phyloP scores from a whole-genome alignment of 2,329 filamentous ascomycete species.

The Periconia sp. region DNA sequence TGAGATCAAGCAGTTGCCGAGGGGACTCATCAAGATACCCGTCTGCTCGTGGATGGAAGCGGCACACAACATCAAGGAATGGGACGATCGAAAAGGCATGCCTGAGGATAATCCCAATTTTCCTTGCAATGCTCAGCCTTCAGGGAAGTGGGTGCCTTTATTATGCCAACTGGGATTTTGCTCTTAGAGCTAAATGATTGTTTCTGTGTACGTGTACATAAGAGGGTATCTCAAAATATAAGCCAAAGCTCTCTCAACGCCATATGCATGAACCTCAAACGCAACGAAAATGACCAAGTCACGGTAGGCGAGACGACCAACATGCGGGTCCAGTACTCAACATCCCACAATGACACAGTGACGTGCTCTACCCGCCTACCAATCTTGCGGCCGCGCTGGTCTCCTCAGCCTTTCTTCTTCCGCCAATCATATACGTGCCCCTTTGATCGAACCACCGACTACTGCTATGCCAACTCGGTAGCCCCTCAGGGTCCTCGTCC shows the following conservation, averaged over 20 bases:
- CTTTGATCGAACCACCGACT: conserved; percentile 38
- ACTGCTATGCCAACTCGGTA: conserved; percentile 43
- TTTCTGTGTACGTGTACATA: too few species aligned
- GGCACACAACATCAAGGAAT: too few species aligned
- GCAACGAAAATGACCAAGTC: background rate
- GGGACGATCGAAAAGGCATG: too few species aligned
- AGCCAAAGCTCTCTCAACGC: background rate
- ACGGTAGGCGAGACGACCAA: background rate
- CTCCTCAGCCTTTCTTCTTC: conserved; percentile 14
- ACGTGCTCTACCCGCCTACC: background rate
- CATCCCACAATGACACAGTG: background rate
- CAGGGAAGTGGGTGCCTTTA: too few species aligned
- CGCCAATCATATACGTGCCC: conserved; percentile 39
- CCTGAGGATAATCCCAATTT: too few species aligned
- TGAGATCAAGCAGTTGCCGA: too few species aligned
- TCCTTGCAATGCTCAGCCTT: too few species aligned
- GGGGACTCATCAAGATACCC: too few species aligned
- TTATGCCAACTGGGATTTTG: too few species aligned
- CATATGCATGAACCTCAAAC: background rate
- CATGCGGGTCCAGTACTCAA: background rate
- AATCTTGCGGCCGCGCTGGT: background rate
- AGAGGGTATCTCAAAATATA: background rate
- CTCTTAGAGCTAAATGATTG: too few species aligned
- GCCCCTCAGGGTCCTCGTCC: conserved; percentile 36
- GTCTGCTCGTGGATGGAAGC: too few species aligned